phyloP scores from a whole-genome alignment of 1,139 yeast genomes.

The Lodderomyces jiufengensis region DNA sequence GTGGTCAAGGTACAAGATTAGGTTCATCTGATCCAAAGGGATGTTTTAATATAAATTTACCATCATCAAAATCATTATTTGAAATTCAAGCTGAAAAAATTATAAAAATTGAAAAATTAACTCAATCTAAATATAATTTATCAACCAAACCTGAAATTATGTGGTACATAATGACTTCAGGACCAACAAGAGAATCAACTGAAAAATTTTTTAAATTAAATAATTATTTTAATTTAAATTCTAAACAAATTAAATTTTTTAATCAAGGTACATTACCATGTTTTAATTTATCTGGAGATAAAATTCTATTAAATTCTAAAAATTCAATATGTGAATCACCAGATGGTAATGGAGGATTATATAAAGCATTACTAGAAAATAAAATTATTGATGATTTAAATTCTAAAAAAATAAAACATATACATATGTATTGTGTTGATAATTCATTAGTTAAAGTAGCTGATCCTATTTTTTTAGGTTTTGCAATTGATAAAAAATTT shows the following conservation, averaged over 20 bases:
- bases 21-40: constrained; percentile 94
- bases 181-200: constrained; percentile 81
- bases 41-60: constrained; percentile 82
- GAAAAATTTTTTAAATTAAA: constrained; percentile 62
- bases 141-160: constrained; percentile 40
- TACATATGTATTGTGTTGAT: constrained; percentile 97
- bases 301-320: constrained; percentile 60
- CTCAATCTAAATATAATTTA: constrained; percentile 24
- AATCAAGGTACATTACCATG: constrained; percentile 97
- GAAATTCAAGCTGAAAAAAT: constrained; percentile 92
- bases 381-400: constrained; percentile 67
- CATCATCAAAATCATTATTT: constrained; percentile 79
- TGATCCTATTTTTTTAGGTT: constrained; percentile 91
- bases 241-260: constrained; percentile 67
- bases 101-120: constrained; percentile 54
- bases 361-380: constrained; percentile 71
- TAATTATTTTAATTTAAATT: constrained; percentile 65
- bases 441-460: constrained; percentile 90
- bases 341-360: constrained; percentile 97
- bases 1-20: constrained; percentile 95
- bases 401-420: constrained; percentile 73
- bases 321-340: constrained; percentile 76
- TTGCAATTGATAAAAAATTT: constrained; percentile 61
- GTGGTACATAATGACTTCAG: constrained; percentile 96
- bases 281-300: constrained; percentile 63